phyloP scores from a whole-genome alignment of 345 rosid species.

The Corchorus capsularis region DNA sequence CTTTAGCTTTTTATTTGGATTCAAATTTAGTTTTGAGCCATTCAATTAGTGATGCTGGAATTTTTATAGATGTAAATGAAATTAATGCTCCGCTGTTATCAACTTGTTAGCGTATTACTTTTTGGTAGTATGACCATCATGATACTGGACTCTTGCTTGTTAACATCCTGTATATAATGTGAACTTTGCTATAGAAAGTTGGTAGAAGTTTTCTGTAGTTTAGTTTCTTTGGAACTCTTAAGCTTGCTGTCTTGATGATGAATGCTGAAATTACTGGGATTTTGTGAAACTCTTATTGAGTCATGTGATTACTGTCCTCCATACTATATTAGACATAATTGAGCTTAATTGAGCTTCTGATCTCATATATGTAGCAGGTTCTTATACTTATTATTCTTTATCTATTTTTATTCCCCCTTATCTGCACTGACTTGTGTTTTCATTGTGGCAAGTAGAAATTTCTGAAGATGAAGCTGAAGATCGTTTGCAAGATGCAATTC shows the following conservation, averaged over 20 bases:
- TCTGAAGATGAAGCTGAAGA: constrained; percentile 99
- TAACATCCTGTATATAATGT: not conserved
- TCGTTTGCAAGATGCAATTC: constrained; percentile 88
- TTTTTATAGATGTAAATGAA: not conserved
- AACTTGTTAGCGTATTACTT: not conserved
- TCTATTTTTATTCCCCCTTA: constrained; percentile 17
- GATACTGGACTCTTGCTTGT: not conserved
- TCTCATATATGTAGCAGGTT: no score
- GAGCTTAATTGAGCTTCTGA: not conserved
- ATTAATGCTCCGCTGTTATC: constrained; percentile 5
- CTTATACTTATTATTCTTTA: not conserved
- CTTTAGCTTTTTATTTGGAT: not conserved
- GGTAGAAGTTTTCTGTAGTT: not conserved
- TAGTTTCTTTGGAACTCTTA: not conserved
- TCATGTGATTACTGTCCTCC: not conserved
- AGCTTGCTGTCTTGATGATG: not conserved
- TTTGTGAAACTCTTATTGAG: not conserved
- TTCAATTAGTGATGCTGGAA: not conserved
- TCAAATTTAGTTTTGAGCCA: not conserved
- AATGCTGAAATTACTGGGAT: not conserved
- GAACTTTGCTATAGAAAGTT: no score
- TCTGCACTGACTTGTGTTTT: constrained; percentile 19
- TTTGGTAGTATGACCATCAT: not conserved
- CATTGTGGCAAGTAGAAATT: constrained; percentile 63
- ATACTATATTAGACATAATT: constrained; percentile 13